Evolutionary conservation across 2,329 filamentous ascomycete genomes (phyloP), one percentile per base, ranked within the genome.

Genomic region (Fusarium oligoseptatum): DNA sequence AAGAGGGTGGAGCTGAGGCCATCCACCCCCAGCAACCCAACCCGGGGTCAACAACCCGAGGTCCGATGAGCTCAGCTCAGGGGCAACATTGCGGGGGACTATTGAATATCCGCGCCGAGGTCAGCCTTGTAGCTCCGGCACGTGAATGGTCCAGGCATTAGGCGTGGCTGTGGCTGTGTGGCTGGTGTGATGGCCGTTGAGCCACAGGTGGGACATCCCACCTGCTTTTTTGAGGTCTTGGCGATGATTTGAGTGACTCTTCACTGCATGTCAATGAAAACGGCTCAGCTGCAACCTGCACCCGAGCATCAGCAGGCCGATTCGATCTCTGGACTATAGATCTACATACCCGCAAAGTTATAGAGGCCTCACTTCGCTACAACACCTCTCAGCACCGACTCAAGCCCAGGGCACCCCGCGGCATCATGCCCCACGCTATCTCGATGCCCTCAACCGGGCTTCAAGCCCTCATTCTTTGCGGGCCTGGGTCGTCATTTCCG

Each of bases 401-500:
- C 17, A 62, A 58, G 34, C 29, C 37, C 57, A 71, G 64, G 60
- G 71, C 68, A 66, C 63, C 63, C 64, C 48, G 70, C 71, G 36
- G 67, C 50, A 66, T 74, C 61, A 95, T 95, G 93, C 93, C 93
- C 79, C 93, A 95, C 87, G 93, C 93, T 70, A 89, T 91, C 61
- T 88, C 91, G 29, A 91, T 93, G 85, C 92, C 93, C 78, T 88
- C 92, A 67, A 91, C 93, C 67, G 93, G 93, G 85, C 92, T 97
- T 76, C 94, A 96, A 86, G 94, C 94, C 78, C 85, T 97, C 75
- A 94, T 97, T 68, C 88, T 97, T 60, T 97, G 94, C 81, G 94
- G 94, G 4, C 94, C 94, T 27, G 94, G 94, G 64, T 94, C 92
- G 10, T 95, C 93, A 0, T 93, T 97, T 76, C 92, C 93, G 55